phyloP scores from a whole-genome alignment of 768 basidiomycete genomes.

The Mycena metata region DNA sequence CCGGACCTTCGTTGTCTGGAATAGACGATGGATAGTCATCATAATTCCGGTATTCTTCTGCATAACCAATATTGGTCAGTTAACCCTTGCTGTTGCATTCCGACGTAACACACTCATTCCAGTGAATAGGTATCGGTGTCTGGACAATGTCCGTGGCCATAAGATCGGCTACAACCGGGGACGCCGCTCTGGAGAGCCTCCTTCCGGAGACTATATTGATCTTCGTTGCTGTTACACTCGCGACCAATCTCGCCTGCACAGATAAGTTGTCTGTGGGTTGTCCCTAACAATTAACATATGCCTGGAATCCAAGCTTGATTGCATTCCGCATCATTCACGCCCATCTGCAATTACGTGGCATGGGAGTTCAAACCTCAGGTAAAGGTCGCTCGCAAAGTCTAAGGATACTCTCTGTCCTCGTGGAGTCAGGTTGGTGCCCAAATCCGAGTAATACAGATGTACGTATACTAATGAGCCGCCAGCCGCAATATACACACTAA shows the following conservation, averaged over 20 bases:
- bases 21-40: conserved; percentile 2
- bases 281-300: not conserved
- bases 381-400: not conserved
- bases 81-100: not conserved
- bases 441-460: not conserved
- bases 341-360: not conserved
- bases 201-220: conserved; percentile 1
- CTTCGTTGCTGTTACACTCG: not conserved
- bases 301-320: not conserved
- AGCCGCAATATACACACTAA: conserved; percentile 4
- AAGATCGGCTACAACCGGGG: not conserved
- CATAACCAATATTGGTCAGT: not conserved
- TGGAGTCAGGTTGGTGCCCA: conserved; percentile 4
- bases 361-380: not conserved
- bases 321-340: conserved; percentile 6
- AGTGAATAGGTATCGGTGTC: not conserved
- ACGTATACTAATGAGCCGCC: not conserved
- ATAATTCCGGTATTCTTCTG: not conserved
- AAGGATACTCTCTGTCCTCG: conserved; percentile 2
- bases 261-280: not conserved
- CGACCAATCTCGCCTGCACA: conserved; percentile 2
- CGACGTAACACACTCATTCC: not conserved
- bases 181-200: not conserved
- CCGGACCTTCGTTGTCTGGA: conserved; percentile 12
- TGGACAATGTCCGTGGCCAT: not conserved